Percentiles rank a stretch among this genome's conserved stretches.
Conservation (phyloP, 2,329 filamentous ascomycete genomes). For the Ceratocystis alfenasii region DNA sequence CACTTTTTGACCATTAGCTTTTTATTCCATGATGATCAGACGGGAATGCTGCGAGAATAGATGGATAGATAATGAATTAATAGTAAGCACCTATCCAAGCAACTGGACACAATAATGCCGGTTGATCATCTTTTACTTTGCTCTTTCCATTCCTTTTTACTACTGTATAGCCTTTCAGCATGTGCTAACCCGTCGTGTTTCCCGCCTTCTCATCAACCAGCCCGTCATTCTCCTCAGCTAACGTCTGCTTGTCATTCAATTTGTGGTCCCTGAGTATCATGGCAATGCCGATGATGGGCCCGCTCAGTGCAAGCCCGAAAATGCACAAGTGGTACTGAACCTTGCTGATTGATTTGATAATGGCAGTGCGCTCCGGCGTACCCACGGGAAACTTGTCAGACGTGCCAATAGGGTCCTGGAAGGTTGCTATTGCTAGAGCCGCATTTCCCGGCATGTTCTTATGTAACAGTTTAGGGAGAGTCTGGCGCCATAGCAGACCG, state of each 20-base stretch:
- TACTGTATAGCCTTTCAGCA: background rate
- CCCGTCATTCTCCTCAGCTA: constrained; percentile 26
- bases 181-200: background rate
- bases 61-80: too few relatives aligned
- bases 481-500: constrained; percentile 50
- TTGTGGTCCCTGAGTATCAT: constrained; percentile 34
- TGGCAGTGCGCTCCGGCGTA: constrained; percentile 33
- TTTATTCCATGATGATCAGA: too few relatives aligned
- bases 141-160: background rate
- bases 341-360: constrained; percentile 29
- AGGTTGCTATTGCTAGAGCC: constrained; percentile 30
- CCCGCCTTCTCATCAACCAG: background rate
- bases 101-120: too few relatives aligned
- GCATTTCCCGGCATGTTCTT: constrained; percentile 29
- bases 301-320: constrained; percentile 37
- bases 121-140: background rate
- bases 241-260: constrained; percentile 35
- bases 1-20: too few relatives aligned
- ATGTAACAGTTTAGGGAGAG: constrained; percentile 37
- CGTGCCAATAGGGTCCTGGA: constrained; percentile 30
- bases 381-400: constrained; percentile 32
- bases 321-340: constrained; percentile 38
- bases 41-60: too few relatives aligned
- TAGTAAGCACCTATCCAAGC: too few relatives aligned
- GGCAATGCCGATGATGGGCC: constrained; percentile 37